Percentiles rank a stretch among this genome's conserved stretches.
These are phyloP conservation scores for Xerophyta viscosa DNA, from an alignment of 106 monocot genomes.

Conservation along the genomic window DNA sequence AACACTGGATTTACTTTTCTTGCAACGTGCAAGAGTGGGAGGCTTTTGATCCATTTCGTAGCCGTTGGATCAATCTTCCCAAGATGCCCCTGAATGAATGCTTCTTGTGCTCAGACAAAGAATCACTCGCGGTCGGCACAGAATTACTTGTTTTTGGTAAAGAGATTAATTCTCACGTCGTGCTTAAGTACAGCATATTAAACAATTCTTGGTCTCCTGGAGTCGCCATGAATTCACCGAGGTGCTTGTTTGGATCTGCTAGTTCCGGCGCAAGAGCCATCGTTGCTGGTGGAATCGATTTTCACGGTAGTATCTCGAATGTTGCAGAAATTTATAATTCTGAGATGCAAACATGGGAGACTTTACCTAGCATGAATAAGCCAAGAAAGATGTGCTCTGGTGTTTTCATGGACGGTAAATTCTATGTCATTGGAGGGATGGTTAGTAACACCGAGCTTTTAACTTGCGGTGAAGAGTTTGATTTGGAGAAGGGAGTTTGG, in stretches of 20 bases:
- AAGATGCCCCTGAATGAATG: conserved; percentile 56
- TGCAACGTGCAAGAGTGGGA: conserved; percentile 69
- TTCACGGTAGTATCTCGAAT: conserved; percentile 26
- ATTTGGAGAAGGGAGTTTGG: conserved; percentile 54
- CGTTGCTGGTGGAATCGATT: conserved; percentile 58
- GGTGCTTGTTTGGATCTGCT: conserved; percentile 79
- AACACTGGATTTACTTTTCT: conserved; percentile 77
- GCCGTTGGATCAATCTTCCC: conserved; percentile 53
- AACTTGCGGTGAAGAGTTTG: conserved; percentile 77
- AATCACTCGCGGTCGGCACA: conserved; percentile 73
- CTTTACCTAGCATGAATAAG: conserved; percentile 57
- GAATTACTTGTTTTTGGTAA: conserved; percentile 70
- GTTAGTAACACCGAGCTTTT: conserved; percentile 30
- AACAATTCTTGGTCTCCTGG: conserved; percentile 71
- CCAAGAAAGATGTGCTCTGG: conserved; percentile 81
- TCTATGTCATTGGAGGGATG: conserved; percentile 79
- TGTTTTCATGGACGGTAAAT: conserved; percentile 81
- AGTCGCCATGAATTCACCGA: conserved; percentile 46
- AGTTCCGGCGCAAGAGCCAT: conserved; percentile 63
- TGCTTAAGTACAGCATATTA: conserved; percentile 59
- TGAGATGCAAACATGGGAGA: conserved; percentile 47
- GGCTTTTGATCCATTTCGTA: conserved; percentile 46
- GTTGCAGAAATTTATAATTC: conserved; percentile 84
- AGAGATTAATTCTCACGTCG: conserved; percentile 49
- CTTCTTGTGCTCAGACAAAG: conserved; percentile 69